Conservation (phyloP, 2,329 filamentous ascomycete species). For the Cordyceps fumosorosea region DNA sequence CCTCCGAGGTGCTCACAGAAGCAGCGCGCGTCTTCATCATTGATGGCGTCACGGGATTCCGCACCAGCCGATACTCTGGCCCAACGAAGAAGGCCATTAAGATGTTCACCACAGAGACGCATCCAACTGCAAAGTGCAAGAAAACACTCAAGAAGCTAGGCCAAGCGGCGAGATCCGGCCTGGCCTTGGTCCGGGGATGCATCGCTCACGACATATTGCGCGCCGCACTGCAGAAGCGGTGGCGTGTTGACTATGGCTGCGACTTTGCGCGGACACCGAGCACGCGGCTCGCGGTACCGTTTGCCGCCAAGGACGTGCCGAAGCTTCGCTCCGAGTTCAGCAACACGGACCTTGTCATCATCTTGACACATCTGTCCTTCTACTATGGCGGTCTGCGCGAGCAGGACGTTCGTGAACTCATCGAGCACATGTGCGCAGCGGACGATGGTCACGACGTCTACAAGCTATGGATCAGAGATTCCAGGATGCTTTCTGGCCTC, state of each 20-base stretch:
- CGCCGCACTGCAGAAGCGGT: constrained; percentile 54
- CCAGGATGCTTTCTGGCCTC: constrained; percentile 31
- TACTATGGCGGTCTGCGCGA: constrained; percentile 50
- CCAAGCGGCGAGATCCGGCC: neutral
- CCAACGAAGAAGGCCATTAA: neutral
- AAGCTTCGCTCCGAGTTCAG: constrained; percentile 52
- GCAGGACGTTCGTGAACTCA: constrained; percentile 39
- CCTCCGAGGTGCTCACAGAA: neutral
- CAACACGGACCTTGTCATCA: constrained; percentile 52
- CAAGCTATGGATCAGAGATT: constrained; percentile 36
- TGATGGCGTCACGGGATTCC: constrained; percentile 34
- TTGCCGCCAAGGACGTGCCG: constrained; percentile 52
- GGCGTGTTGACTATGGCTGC: constrained; percentile 59
- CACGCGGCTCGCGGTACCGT: constrained; percentile 51
- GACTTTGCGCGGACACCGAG: constrained; percentile 33
- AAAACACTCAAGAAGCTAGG: neutral
- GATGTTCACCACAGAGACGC: neutral
- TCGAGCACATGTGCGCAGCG: constrained; percentile 41
- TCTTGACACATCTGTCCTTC: constrained; percentile 48
- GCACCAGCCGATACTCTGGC: constrained; percentile 30
- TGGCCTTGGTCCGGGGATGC: constrained; percentile 43
- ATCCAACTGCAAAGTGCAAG: fast-evolving
- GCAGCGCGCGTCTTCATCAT: constrained; percentile 28
- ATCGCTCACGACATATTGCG: constrained; percentile 47
- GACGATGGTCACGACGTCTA: constrained; percentile 50